Base-by-base conservation (phyloP, 371 early-diverging fungal genomes). In the Mucor racemosus region DNA sequence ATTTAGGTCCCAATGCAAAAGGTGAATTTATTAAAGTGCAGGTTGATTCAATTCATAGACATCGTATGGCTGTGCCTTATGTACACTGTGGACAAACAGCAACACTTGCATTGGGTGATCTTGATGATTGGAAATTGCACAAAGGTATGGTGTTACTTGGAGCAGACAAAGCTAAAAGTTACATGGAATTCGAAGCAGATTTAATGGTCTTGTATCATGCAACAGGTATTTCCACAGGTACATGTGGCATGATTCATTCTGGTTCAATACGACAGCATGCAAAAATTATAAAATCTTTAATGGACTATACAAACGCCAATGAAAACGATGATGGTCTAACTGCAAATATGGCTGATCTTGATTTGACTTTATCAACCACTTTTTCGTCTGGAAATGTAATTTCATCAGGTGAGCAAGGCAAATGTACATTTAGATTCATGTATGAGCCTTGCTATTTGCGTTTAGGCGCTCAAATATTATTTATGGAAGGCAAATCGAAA, bases 171-270 rank as follows among this genome's bases (percentile, higher is more conserved):
- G 76, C 84, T 7, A 71, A 68, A 4, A 90, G 93, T 21, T 88
- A 86, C 42, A 77, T 78, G 68, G 89, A 86, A 64, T 96, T 96
- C 77, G 94, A 95, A 68, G 97, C 95, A 2, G 94, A 95, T 58
- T 80, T 96, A 6, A 82, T 93, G 62, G 92, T 97, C 0, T 76
- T 97, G 34, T 92, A 89, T 71, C 94, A 94, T 76, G 84, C 87
- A 42, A 91, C 91, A 2, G 82, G 73, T 60, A 72, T 79, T 46
- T 71, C 59, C 38, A 64, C 14, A 76, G 92, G 91, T 41, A 94
- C 94, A 63, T 94, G 94, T 76, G 96, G 97, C 26, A 96, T 96
- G 93, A 72, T 97, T 50, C 95, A 95, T 72, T 92, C 92, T 42
- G 95, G 96, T 0, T 89, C 92, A 3, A 92, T 96, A 8, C 86